These are phyloP conservation scores for Trichothecium sympodiale DNA, from an alignment of 2,329 filamentous ascomycete species.

Conservation along the genomic window DNA sequence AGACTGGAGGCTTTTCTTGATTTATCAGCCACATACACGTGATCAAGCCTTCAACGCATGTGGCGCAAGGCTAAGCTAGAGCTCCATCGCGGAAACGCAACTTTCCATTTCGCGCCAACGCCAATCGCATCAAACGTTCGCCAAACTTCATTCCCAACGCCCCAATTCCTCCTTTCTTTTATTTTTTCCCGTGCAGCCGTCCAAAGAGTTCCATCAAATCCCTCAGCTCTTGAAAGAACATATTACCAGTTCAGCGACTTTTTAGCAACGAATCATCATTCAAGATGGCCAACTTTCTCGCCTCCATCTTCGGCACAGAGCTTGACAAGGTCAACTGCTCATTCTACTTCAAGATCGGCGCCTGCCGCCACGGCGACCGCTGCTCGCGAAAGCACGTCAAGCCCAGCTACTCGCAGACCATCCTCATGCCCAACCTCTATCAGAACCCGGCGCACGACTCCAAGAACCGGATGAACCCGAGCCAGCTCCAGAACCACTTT, in stretches of 20 bases:
- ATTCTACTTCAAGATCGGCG: conserved; percentile 97
- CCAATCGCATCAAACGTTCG: no score
- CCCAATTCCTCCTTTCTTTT: conserved; percentile 2
- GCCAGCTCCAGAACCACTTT: conserved; percentile 97
- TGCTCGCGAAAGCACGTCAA: conserved; percentile 99
- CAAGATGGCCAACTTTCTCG: conserved; percentile 94
- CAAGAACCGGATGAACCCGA: conserved; percentile 92
- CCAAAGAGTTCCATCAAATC: no score
- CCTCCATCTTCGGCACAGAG: conserved; percentile 98
- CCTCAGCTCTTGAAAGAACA: no score
- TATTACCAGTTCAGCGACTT: no score
- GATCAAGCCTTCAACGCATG: conserved; percentile 12
- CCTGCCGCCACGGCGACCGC: conserved; percentile 94
- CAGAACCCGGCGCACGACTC: conserved; percentile 97
- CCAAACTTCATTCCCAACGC: conserved; percentile 7
- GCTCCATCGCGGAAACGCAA: neutral
- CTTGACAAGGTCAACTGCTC: conserved; percentile 99
- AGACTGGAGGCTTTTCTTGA: no score
- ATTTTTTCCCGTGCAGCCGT: no score
- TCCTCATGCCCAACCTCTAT: conserved; percentile 97
- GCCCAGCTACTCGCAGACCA: conserved; percentile 93
- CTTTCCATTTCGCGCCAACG: no score
- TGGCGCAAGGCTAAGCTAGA: conserved; percentile 15
- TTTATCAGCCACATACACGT: conserved; percentile 19
- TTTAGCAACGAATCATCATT: no score